Evolutionary conservation across 148 eudicot species (phyloP), one percentile per base, ranked within the genome.

Genomic region (Polygonum maritimum): DNA sequence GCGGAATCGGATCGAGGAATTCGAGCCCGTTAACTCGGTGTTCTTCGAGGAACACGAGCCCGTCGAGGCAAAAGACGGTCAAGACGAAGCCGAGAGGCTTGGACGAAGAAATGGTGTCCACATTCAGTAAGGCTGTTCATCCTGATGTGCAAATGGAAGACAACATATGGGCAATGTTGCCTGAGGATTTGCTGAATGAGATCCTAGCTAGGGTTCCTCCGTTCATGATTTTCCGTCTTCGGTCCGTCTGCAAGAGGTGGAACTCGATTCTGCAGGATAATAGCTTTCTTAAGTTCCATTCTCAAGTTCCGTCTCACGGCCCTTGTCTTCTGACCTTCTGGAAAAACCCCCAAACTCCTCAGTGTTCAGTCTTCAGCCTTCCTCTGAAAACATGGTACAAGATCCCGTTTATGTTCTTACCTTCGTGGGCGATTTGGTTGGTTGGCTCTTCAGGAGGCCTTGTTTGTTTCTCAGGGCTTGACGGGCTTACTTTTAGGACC

Each of bases 401-500:
- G 79, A 90, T 92, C 48, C 99, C 99, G 0, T 90, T 92, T 75
- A 84, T 83, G 0, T 92, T 92, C 77, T 82, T 95, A 84, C 99
- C 99, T 0, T 82, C 79, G 13, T 95, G 97, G 99, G 99, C 99
- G 0, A 85, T 85, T 65, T 92, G 97, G 98, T 78, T 94, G 76
- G 97, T 94, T 15, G 98, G 98, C 78, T 94, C 97, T 39, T 94
- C 97, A 33, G 92, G 93, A 35, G 98, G 98, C 36, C 93, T 94
- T 69, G 93, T 89, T 77, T 92, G 98, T 78, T 92, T 94, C 79
- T 92, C 97, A 9, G 97, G 98, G 21, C 81, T 89, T 75, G 98
- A 94, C 82, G 93, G 92, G 57, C 45, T 80, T 74, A 82, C 82
- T 79, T 94, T 94, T 81, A 87, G 77, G 74, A 94, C 86, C 22